Conservation (phyloP, 2,329 filamentous ascomycete species). For the Aspergillus tanneri region DNA sequence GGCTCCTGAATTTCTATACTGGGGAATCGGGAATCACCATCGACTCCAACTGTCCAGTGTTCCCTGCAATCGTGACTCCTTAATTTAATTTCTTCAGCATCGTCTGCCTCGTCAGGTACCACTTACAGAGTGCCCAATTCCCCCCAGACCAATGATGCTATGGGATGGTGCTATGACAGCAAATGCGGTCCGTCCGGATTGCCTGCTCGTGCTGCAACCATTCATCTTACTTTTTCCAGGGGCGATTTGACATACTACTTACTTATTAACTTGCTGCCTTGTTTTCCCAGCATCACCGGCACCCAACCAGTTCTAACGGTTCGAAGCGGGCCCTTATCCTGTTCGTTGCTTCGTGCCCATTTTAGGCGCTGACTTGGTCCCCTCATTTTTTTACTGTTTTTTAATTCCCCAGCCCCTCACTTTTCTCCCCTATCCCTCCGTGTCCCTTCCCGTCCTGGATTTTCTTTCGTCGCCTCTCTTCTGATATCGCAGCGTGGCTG, state of each 20-base stretch:
- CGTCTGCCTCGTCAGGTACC: constrained; percentile 1
- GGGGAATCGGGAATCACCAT: too few species aligned
- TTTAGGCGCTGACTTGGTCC: constrained; percentile 18
- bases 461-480: constrained; percentile 4
- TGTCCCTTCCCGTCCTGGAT: constrained; percentile 2
- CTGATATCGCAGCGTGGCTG: neutral
- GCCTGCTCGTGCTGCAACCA: constrained; percentile 14
- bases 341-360: constrained; percentile 25
- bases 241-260: constrained; percentile 7
- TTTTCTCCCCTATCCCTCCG: constrained; percentile 4
- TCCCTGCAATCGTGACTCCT: too few species aligned
- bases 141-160: neutral
- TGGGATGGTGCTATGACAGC: constrained; percentile 4
- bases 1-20: too few species aligned
- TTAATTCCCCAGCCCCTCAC: constrained; percentile 19
- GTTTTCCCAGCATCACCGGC: constrained; percentile 18
- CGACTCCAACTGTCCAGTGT: too few species aligned
- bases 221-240: constrained; percentile 9
- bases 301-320: constrained; percentile 18
- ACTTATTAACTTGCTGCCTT: constrained; percentile 23
- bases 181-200: constrained; percentile 22
- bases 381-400: constrained; percentile 9
- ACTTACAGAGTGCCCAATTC: neutral
- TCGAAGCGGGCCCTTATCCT: constrained; percentile 15
- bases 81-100: neutral